phyloP scores from a whole-genome alignment of 495 filamentous ascomycete species.

The Xylaria nigripes region DNA sequence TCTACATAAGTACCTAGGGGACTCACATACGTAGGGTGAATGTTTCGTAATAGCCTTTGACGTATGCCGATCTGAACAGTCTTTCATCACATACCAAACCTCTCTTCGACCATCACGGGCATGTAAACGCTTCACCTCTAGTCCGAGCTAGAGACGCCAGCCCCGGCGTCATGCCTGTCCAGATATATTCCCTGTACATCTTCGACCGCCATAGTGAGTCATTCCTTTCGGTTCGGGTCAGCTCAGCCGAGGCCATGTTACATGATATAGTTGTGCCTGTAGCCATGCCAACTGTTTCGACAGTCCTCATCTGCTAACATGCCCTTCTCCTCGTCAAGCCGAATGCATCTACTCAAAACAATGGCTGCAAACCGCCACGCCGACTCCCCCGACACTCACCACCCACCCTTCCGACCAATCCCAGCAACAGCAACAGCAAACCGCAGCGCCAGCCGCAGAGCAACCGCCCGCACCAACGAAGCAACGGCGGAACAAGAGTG shows the following conservation, averaged over 20 bases:
- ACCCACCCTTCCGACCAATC: slow-evolving; percentile 3
- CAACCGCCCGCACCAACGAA: slow-evolving; percentile 9
- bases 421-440: not conserved
- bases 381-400: slow-evolving; percentile 12
- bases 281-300: not conserved
- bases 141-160: slow-evolving; percentile 14
- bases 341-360: slow-evolving; percentile 94
- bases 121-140: slow-evolving; percentile 23
- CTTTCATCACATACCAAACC: not conserved
- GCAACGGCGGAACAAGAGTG: slow-evolving; percentile 48
- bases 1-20: no score
- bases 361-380: slow-evolving; percentile 43
- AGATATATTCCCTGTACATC: slow-evolving; percentile 96
- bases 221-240: not conserved
- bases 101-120: slow-evolving; percentile 11
- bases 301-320: slow-evolving; percentile 5
- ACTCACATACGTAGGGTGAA: no score
- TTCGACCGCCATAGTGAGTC: slow-evolving; percentile 91
- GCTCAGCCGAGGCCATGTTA: not conserved
- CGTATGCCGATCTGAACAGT: not conserved
- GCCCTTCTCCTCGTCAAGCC: slow-evolving; percentile 36
- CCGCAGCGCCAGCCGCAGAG: not conserved
- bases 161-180: slow-evolving; percentile 50
- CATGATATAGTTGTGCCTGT: slow-evolving; percentile 2
- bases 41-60: no score